Evolutionary conservation across 129 eudicot genomes (phyloP), one percentile per base, ranked within the genome.

Genomic region (Flaveria bidentis): DNA sequence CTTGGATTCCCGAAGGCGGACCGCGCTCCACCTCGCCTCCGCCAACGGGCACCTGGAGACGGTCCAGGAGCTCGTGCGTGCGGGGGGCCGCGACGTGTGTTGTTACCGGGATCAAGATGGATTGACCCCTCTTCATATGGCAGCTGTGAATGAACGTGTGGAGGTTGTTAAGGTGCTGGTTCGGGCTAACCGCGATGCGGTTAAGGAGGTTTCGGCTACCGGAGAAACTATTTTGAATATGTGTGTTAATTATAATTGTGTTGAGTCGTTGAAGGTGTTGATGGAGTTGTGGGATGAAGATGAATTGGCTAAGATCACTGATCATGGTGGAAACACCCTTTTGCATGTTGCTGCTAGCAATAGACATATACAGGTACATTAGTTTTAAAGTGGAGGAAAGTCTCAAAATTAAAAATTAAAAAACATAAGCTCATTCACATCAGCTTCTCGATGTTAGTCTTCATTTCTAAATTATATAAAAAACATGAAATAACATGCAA

Each of bases 291-390:
- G 77, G 74, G 41, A 17, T 67, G 77, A 74, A 39, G 67, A 82
- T 1, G 85, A 69, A 68, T 25, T 77, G 45, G 69, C 78, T 1
- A 69, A 73, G 64, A 30, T 66, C 11, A 73, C 15, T 10, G 83
- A 84, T 53, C 67, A 61, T 42, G 61, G 68, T 73, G 88, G 88
- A 7, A 65, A 84, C 56, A 84, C 88, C 42, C 62, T 84, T 6
- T 61, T 84, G 71, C 88, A 84, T 73, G 72, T 77, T 70, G 85
- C 88, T 22, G 78, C 78, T 18, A 61, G 17, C 7, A 49, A 25
- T 4, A 84, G 61, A 69, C 77, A 81, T 9, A 67, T 57, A 47
- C 74, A 84, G 88, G 85, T 84, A 76, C 6, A 11, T 64, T 36
- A 36, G 1, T 5, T 36, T 36, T 5, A 36, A 33, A 36, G 41